These are phyloP conservation scores for Jackrogersella minutella DNA, from an alignment of 495 filamentous ascomycete species.

Conservation along the genomic window DNA sequence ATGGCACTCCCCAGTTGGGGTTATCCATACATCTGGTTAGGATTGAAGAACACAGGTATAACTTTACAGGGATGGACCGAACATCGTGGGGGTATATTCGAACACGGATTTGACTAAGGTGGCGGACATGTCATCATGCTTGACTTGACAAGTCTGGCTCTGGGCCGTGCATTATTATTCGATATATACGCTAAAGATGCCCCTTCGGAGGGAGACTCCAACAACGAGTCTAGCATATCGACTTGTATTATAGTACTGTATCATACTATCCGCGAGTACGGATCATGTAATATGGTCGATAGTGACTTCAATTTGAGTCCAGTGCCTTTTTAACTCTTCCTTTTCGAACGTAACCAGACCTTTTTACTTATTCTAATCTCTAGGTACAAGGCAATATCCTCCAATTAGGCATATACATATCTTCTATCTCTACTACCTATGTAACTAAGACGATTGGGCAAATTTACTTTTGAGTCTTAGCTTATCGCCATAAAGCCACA, in stretches of 20 bases:
- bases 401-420: background rate
- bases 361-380: background rate
- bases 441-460: conserved; percentile 28
- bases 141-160: background rate
- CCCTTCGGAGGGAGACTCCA: conserved; percentile 9
- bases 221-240: conserved; percentile 8
- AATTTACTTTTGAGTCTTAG: conserved; percentile 35
- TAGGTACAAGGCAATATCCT: conserved; percentile 5
- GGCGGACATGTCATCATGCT: conserved; percentile 5
- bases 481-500: conserved; percentile 31
- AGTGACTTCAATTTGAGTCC: conserved; percentile 23
- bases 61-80: background rate
- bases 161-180: conserved; percentile 8
- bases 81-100: conserved; percentile 1
- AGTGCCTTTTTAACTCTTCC: background rate
- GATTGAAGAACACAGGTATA: conserved; percentile 16
- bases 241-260: conserved; percentile 35
- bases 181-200: conserved; percentile 11
- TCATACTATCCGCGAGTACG: conserved; percentile 26
- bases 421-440: background rate
- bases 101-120: conserved; percentile 9
- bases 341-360: background rate
- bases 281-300: conserved; percentile 22
- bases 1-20: conserved; percentile 10
- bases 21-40: conserved; percentile 9